phyloP scores from a whole-genome alignment of 257 asterid genomes.

The Primulina eburnea region DNA sequence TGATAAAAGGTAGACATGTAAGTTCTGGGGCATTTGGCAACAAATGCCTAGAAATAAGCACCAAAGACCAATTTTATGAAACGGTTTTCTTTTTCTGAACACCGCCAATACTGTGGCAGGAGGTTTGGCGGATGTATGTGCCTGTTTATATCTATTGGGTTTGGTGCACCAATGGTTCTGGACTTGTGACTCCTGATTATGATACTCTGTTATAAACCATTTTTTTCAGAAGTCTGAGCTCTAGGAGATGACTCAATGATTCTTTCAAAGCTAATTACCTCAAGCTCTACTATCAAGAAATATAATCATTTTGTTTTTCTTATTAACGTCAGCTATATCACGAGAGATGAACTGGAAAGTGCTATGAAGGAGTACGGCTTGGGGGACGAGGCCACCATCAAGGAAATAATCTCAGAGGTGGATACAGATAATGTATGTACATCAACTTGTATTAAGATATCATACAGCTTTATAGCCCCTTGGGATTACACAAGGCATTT shows the following conservation, averaged over 20 bases:
- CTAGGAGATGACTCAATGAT: not conserved
- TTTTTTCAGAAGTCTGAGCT: too few species aligned
- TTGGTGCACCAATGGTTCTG: not conserved
- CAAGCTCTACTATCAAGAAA: not conserved
- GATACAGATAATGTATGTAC: slow-evolving; percentile 72
- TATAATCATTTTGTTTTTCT: not conserved
- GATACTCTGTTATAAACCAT: not conserved
- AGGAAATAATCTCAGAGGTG: slow-evolving; percentile 64
- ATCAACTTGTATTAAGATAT: slow-evolving; percentile 24
- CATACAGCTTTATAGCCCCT: not conserved
- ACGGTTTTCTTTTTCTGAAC: too few species aligned
- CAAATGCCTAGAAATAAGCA: not conserved
- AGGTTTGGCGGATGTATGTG: too few species aligned
- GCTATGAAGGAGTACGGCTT: slow-evolving; percentile 71
- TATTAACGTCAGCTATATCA: slow-evolving; percentile 45
- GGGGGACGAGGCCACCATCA: slow-evolving; percentile 65
- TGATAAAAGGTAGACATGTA: not conserved
- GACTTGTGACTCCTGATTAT: not conserved
- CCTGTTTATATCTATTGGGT: too few species aligned
- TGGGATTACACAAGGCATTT: slow-evolving; percentile 5
- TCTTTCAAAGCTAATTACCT: not conserved
- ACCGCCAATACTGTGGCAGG: too few species aligned
- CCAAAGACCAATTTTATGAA: not conserved
- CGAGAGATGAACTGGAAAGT: slow-evolving; percentile 66
- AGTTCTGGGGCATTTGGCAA: too few species aligned